These are phyloP conservation scores for Periconia sp. DNA, from an alignment of 2,329 filamentous ascomycete genomes.

Conservation along the genomic window DNA sequence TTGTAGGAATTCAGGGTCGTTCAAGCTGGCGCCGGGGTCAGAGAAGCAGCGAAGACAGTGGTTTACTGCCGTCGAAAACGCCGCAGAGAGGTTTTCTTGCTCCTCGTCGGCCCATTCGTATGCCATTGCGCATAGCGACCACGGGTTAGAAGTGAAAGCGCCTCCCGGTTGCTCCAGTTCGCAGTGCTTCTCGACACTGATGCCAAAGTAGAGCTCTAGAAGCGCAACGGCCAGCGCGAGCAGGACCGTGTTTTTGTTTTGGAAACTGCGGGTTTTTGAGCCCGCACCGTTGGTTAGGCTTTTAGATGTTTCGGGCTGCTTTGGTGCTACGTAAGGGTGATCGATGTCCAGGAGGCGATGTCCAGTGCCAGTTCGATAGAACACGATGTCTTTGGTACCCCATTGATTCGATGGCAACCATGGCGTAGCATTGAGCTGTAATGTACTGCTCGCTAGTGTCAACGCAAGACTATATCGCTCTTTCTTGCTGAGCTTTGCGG, in stretches of 20 bases:
- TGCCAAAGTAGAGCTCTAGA: conserved; percentile 41
- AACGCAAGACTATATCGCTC: conserved; percentile 40
- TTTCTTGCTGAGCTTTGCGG: conserved; percentile 35
- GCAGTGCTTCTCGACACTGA: conserved; percentile 33
- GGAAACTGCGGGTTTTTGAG: conserved; percentile 18
- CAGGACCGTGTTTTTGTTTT: conserved; percentile 39
- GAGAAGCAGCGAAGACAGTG: conserved; percentile 38
- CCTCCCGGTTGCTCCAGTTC: conserved; percentile 18
- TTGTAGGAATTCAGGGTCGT: conserved; percentile 38
- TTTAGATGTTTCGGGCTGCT: conserved; percentile 8
- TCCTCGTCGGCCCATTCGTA: conserved; percentile 38
- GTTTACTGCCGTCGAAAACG: conserved; percentile 35
- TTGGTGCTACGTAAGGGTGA: conserved; percentile 33
- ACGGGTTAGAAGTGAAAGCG: conserved; percentile 25
- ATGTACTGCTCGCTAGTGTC: conserved; percentile 38
- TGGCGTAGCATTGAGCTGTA: conserved; percentile 40
- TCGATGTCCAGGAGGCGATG: conserved; percentile 30
- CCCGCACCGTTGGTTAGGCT: conserved; percentile 1
- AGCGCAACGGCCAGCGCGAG: conserved; percentile 38
- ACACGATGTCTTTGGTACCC: conserved; percentile 36
- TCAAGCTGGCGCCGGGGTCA: conserved; percentile 35
- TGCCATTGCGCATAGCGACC: conserved; percentile 33
- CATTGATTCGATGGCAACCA: conserved; percentile 38
- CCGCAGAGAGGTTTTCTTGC: conserved; percentile 39
- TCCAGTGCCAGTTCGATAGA: conserved; percentile 24